phyloP scores from a whole-genome alignment of 2,329 filamentous ascomycete species.

The Cordyceps tenuipes region DNA sequence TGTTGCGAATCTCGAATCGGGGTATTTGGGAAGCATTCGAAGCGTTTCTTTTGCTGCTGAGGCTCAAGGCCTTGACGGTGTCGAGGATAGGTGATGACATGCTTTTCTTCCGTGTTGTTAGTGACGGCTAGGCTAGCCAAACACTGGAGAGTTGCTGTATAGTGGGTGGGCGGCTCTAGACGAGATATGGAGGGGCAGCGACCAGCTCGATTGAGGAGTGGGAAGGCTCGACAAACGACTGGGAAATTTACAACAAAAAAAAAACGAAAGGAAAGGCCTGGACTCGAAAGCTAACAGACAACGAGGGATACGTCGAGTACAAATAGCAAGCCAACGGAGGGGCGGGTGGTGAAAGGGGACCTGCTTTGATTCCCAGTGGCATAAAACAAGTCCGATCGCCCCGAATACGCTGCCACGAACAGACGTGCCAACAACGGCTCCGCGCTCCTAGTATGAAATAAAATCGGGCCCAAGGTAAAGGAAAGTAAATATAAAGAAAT shows the following conservation, averaged over 20 bases:
- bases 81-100: conserved; percentile 17
- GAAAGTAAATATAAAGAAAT: background rate
- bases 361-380: background rate
- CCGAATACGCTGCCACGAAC: background rate
- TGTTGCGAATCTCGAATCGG: conserved; percentile 40
- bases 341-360: background rate
- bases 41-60: conserved; percentile 24
- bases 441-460: background rate
- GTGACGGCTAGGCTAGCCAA: background rate
- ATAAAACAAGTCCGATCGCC: background rate
- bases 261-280: background rate
- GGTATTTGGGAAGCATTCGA: conserved; percentile 22
- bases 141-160: background rate
- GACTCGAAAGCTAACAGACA: background rate
- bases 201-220: background rate
- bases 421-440: background rate
- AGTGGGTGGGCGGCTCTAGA: background rate
- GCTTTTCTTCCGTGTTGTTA: background rate
- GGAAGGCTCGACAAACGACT: background rate
- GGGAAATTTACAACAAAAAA: background rate
- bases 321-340: background rate
- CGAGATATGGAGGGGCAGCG: background rate
- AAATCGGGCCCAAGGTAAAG: background rate
- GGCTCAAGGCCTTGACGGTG: conserved; percentile 23
- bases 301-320: background rate